A percentile compares a stretch with the other conserved stretches of the same genome.
Conservation (phyloP, 148 eudicot genomes). For the Bassia scoparia region DNA sequence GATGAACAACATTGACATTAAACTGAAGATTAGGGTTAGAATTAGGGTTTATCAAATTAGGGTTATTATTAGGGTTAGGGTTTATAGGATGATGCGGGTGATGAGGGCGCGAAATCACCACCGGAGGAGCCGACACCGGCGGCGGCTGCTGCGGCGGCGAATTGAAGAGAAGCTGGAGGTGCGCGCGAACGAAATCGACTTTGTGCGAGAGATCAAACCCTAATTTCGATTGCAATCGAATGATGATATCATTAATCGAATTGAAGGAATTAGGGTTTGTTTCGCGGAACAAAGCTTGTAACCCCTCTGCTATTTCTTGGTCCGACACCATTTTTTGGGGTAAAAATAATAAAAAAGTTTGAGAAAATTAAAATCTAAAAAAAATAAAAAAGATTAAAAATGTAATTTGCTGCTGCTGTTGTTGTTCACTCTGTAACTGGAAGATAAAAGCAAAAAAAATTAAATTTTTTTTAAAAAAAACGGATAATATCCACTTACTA, state of each 20-base stretch:
- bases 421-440: no score
- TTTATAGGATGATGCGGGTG: not conserved
- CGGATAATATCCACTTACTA: slow-evolving; percentile 4
- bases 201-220: slow-evolving; percentile 58
- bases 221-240: slow-evolving; percentile 54
- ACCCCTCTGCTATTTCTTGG: slow-evolving; percentile 50
- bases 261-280: slow-evolving; percentile 40
- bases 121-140: not conserved
- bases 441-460: no score
- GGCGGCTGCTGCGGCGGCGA: not conserved
- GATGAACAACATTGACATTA: slow-evolving; percentile 19
- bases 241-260: slow-evolving; percentile 49
- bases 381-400: not conserved
- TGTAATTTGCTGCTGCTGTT: no score
- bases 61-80: slow-evolving; percentile 16
- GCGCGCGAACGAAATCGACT: slow-evolving; percentile 62
- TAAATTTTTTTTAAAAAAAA: slow-evolving; percentile 17
- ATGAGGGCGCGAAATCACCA: slow-evolving; percentile 6
- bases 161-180: slow-evolving; percentile 35
- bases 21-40: not conserved
- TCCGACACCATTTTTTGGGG: slow-evolving; percentile 46
- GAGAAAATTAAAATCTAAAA: not conserved
- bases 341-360: not conserved
- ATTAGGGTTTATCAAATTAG: slow-evolving; percentile 17
- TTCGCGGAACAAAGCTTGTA: slow-evolving; percentile 53